Percentiles rank a stretch among this genome's conserved stretches.
These are phyloP conservation scores for Collybiopsis luxurians DNA, from an alignment of 768 basidiomycete genomes.

Conservation along the genomic window DNA sequence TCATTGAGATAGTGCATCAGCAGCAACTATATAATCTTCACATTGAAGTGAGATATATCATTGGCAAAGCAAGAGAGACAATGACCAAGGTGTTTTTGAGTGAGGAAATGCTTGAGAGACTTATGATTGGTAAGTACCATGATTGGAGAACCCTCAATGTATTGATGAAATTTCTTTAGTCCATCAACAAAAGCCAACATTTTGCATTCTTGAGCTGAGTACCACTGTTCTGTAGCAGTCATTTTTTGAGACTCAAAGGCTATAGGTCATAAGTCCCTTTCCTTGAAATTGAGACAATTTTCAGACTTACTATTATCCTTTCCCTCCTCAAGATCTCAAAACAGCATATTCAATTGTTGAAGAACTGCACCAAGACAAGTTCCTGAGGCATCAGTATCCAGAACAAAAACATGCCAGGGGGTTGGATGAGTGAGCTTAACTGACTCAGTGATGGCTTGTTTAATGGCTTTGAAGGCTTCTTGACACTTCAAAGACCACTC, in stretches of 20 bases:
- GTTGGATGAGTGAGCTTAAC: too few species aligned
- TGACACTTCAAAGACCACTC: too few species aligned
- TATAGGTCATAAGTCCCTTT: neutral
- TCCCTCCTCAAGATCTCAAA: slow-evolving; percentile 4
- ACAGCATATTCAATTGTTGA: slow-evolving; percentile 4
- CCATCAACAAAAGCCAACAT: slow-evolving; percentile 15
- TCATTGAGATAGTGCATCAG: neutral
- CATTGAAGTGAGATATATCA: slow-evolving; percentile 8
- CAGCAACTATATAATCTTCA: neutral
- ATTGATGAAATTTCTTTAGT: slow-evolving; percentile 16
- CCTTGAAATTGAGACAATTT: neutral
- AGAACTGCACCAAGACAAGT: too few species aligned
- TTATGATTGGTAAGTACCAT: slow-evolving; percentile 20
- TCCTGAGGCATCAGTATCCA: slow-evolving; percentile 3
- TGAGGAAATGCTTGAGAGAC: slow-evolving; percentile 18
- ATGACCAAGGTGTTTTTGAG: slow-evolving; percentile 17
- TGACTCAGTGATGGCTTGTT: too few species aligned
- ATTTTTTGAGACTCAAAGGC: neutral
- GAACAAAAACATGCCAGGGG: slow-evolving; percentile 7
- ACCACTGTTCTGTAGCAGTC: slow-evolving; percentile 11
- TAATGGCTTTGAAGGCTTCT: too few species aligned
- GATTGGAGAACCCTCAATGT: slow-evolving; percentile 21
- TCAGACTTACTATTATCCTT: too few species aligned
- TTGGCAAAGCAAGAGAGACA: slow-evolving; percentile 19
- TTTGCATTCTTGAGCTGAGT: slow-evolving; percentile 12